Percentiles rank a stretch among this genome's conserved stretches.
phyloP scores from a whole-genome alignment of 2,329 filamentous ascomycete species.

The Ophiostoma sp. region DNA sequence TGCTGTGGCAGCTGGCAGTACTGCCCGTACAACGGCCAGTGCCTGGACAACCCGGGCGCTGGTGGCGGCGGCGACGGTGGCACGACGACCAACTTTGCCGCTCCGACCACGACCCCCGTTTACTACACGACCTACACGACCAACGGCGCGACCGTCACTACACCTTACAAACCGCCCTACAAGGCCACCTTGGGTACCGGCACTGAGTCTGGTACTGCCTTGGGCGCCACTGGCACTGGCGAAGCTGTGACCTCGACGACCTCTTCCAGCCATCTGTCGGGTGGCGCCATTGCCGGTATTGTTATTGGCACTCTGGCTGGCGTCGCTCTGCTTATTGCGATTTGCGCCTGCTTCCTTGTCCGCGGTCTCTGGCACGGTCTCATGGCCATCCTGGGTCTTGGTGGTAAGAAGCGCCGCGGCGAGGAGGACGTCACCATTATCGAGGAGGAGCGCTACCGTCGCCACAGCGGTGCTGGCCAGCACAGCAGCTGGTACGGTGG shows the following conservation, averaged over 20 bases:
- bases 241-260: conserved; percentile 47
- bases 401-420: conserved; percentile 47
- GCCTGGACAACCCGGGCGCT: conserved; percentile 50
- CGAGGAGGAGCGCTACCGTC: conserved; percentile 62
- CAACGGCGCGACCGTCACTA: conserved; percentile 52
- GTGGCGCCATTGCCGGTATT: conserved; percentile 76
- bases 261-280: conserved; percentile 52
- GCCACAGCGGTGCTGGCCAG: conserved; percentile 50
- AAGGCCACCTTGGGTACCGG: conserved; percentile 54
- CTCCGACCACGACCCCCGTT: conserved; percentile 35
- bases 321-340: conserved; percentile 63
- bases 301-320: conserved; percentile 72
- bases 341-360: conserved; percentile 74
- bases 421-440: conserved; percentile 48
- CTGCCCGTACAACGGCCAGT: conserved; percentile 61
- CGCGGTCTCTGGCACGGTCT: conserved; percentile 61
- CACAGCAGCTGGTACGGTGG: conserved; percentile 55
- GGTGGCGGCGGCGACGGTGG: conserved; percentile 33
- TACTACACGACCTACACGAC: conserved; percentile 39
- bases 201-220: conserved; percentile 55
- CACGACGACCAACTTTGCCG: conserved; percentile 37
- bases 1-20: conserved; percentile 72
- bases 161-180: conserved; percentile 53
- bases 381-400: conserved; percentile 61
- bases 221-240: conserved; percentile 51